These are phyloP conservation scores for Metroxylon sagu DNA, from an alignment of 176 grass and related monocot genomes.

Conservation along the genomic window DNA sequence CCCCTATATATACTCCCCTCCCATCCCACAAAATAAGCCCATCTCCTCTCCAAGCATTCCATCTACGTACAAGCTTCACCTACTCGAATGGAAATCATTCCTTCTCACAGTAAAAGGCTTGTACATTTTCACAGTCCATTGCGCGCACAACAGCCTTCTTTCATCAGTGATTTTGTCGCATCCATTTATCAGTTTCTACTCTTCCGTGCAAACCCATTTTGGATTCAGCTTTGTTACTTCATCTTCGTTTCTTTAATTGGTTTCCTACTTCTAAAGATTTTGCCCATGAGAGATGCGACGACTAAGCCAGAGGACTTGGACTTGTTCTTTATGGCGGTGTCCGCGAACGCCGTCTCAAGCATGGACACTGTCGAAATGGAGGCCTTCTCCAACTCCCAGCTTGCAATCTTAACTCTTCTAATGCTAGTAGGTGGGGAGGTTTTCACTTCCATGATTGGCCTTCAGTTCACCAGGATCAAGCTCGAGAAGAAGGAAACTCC, in stretches of 20 bases:
- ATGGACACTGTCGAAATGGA: slow-evolving; percentile 59
- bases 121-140: too few relatives aligned
- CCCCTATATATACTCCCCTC: too few relatives aligned
- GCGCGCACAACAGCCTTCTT: too few relatives aligned
- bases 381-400: slow-evolving; percentile 60
- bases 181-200: slow-evolving; percentile 5
- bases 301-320: slow-evolving; percentile 22
- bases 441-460: slow-evolving; percentile 53
- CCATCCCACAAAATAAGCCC: too few relatives aligned
- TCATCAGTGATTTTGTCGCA: too few relatives aligned
- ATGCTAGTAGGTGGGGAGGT: slow-evolving; percentile 71
- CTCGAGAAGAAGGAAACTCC: slow-evolving; percentile 4
- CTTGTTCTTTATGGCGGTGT: slow-evolving; percentile 60
- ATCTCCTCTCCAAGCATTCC: too few relatives aligned
- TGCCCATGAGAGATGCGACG: slow-evolving; percentile 26
- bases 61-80: too few relatives aligned
- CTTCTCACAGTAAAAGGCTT: too few relatives aligned
- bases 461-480: slow-evolving; percentile 25
- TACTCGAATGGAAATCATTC: too few relatives aligned
- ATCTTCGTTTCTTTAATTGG: slow-evolving; percentile 31
- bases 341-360: slow-evolving; percentile 50
- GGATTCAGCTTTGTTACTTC: slow-evolving; percentile 61
- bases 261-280: slow-evolving; percentile 34
- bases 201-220: slow-evolving; percentile 45
- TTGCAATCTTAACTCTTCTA: slow-evolving; percentile 42